Evolutionary conservation across 768 basidiomycete genomes (phyloP).

Genomic region (Dioszegia crocea): DNA sequence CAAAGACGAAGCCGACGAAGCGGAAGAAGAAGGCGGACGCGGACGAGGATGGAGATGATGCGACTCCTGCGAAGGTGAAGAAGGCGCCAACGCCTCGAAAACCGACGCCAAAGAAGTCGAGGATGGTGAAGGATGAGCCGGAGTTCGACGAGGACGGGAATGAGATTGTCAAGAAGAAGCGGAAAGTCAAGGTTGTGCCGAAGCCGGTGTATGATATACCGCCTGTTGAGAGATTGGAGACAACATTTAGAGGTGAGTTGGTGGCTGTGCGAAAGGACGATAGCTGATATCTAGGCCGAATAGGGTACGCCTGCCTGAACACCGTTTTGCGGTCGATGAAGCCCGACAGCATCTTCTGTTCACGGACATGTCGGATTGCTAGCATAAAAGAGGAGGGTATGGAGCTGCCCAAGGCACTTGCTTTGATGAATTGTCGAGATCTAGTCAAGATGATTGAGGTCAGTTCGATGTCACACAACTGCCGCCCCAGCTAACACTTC

Average conservation of each 20-base stretch:
- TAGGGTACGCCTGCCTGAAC: conserved; percentile 53
- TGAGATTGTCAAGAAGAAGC: conserved; percentile 46
- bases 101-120: conserved; percentile 37
- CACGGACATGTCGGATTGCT: conserved; percentile 59
- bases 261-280: background rate
- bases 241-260: conserved; percentile 58
- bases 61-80: conserved; percentile 7
- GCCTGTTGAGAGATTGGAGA: conserved; percentile 63
- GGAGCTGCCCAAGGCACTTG: conserved; percentile 76
- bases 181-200: conserved; percentile 41
- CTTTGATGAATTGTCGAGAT: conserved; percentile 69
- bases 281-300: conserved; percentile 52
- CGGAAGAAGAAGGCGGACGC: conserved; percentile 8
- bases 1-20: conserved; percentile 12
- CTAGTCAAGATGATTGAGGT: conserved; percentile 65
- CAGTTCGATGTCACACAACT: background rate
- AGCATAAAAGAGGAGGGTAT: conserved; percentile 75
- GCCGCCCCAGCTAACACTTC: background rate
- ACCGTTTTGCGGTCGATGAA: conserved; percentile 71
- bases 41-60: conserved; percentile 2
- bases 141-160: conserved; percentile 40
- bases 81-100: conserved; percentile 23
- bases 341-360: conserved; percentile 69
- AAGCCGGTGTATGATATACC: conserved; percentile 62
- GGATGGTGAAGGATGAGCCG: conserved; percentile 38